phyloP scores from a whole-genome alignment of 768 basidiomycete species.

The Neoboletus subvelutipes region DNA sequence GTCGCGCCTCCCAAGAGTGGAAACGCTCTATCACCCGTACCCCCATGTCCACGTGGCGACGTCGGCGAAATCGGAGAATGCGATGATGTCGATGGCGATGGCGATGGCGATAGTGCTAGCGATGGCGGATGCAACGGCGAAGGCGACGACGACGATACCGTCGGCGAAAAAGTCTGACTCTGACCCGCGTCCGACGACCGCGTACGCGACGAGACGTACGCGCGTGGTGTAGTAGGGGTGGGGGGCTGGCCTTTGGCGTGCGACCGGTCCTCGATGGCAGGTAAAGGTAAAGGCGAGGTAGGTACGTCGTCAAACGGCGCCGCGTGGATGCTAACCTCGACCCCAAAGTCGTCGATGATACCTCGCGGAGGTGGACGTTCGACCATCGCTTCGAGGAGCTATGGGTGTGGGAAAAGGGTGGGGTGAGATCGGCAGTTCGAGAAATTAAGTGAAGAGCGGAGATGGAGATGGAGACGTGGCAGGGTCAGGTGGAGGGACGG shows the following conservation, averaged over 20 bases:
- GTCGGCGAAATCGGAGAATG: slow-evolving; percentile 10
- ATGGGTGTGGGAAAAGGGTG: slow-evolving; percentile 16
- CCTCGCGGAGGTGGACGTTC: slow-evolving; percentile 80
- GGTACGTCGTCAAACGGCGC: slow-evolving; percentile 15
- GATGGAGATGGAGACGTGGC: not conserved
- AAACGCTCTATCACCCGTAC: slow-evolving; percentile 3
- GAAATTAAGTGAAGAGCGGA: not conserved
- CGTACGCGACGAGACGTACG: slow-evolving; percentile 54
- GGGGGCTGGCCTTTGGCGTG: slow-evolving; percentile 27
- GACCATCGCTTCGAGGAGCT: slow-evolving; percentile 85
- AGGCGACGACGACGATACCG: slow-evolving; percentile 28
- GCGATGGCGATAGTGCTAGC: slow-evolving; percentile 1
- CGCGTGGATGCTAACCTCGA: slow-evolving; percentile 32
- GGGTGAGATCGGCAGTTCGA: not conserved
- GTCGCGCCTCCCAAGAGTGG: slow-evolving; percentile 6
- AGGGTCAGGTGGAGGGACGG: not conserved
- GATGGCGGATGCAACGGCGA: slow-evolving; percentile 4
- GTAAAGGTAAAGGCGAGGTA: slow-evolving; percentile 13
- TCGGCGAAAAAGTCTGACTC: slow-evolving; percentile 8
- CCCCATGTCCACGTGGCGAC: slow-evolving; percentile 5
- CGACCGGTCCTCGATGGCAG: slow-evolving; percentile 28
- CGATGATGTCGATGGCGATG: not conserved
- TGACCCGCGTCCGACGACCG: slow-evolving; percentile 39
- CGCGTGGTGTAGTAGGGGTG: slow-evolving; percentile 40
- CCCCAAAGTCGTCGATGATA: slow-evolving; percentile 58